Evolutionary conservation across 768 basidiomycete species (phyloP).

Genomic region (Gautieria morchelliformis): DNA sequence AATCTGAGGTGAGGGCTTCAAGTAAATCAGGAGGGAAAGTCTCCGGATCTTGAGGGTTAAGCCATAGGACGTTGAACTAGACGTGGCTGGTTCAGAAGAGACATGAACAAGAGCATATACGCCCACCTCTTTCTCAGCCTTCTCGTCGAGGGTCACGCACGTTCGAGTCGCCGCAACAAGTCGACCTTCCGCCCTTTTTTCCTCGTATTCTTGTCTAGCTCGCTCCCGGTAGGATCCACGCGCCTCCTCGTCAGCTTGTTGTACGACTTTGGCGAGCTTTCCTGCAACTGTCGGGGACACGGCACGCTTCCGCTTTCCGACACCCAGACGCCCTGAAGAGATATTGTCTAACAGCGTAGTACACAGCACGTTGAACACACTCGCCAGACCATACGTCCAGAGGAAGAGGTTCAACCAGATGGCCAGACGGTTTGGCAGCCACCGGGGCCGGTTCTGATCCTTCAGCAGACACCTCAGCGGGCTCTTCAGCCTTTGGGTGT

Average conservation of each 20-base stretch:
- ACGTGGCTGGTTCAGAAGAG: conserved; percentile 8
- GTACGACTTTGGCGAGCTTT: conserved; percentile 56
- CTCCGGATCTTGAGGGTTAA: conserved; percentile 55
- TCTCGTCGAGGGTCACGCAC: conserved; percentile 66
- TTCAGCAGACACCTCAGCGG: conserved; percentile 2
- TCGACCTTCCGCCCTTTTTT: conserved; percentile 61
- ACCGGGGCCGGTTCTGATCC: not conserved
- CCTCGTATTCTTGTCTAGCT: conserved; percentile 63
- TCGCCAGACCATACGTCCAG: conserved; percentile 76
- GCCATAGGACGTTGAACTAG: conserved; percentile 77
- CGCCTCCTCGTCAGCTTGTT: conserved; percentile 36
- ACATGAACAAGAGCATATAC: conserved; percentile 3
- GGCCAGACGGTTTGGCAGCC: conserved; percentile 19
- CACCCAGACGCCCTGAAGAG: conserved; percentile 59
- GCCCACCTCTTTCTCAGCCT: conserved; percentile 54
- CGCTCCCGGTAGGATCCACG: conserved; percentile 61
- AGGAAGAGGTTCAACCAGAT: conserved; percentile 60
- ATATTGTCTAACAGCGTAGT: not conserved
- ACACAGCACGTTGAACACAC: conserved; percentile 15
- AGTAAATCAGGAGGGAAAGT: conserved; percentile 59
- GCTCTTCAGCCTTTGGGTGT: not conserved
- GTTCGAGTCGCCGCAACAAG: conserved; percentile 67
- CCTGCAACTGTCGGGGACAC: conserved; percentile 55
- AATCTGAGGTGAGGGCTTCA: conserved; percentile 34
- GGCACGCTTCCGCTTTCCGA: conserved; percentile 49